These are phyloP conservation scores for Sordaria brevicollis DNA, from an alignment of 495 filamentous ascomycete species.

Conservation along the genomic window DNA sequence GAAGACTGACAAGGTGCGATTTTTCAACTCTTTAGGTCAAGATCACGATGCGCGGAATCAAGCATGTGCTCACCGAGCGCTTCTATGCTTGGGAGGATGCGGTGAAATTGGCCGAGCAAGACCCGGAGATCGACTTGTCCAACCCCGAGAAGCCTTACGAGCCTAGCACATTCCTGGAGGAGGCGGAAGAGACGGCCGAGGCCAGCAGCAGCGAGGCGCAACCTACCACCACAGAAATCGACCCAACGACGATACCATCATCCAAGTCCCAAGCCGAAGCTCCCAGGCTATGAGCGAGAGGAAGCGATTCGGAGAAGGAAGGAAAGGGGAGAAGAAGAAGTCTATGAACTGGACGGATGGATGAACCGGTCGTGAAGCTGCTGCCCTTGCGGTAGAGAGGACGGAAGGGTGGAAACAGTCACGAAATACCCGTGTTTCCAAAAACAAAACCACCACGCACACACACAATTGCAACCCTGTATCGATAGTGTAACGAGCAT, in stretches of 20 bases:
- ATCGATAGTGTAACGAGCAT: background rate
- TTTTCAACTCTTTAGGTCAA: conserved; percentile 42
- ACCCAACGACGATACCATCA: conserved; percentile 11
- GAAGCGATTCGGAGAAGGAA: background rate
- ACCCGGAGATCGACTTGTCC: conserved; percentile 52
- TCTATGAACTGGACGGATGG: background rate
- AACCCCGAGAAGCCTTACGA: conserved; percentile 38
- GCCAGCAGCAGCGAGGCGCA: background rate
- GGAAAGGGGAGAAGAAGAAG: too few relatives aligned
- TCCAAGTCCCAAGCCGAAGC: conserved; percentile 7
- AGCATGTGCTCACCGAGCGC: conserved; percentile 75
- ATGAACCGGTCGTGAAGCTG: background rate
- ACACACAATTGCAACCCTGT: background rate
- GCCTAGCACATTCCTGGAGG: conserved; percentile 31
- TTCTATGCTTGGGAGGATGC: conserved; percentile 89
- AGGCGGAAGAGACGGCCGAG: conserved; percentile 6
- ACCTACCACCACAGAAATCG: background rate
- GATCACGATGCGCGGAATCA: conserved; percentile 66
- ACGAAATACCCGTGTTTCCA: background rate
- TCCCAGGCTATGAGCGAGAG: conserved; percentile 11
- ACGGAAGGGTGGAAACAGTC: background rate
- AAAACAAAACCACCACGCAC: background rate
- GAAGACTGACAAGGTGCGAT: conserved; percentile 1
- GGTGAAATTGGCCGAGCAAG: conserved; percentile 53
- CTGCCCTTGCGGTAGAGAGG: background rate